A percentile compares a stretch with the other conserved stretches of the same genome.
These are phyloP conservation scores for Xylaria sp. DNA, from an alignment of 2,329 filamentous ascomycete genomes.

Conservation along the genomic window DNA sequence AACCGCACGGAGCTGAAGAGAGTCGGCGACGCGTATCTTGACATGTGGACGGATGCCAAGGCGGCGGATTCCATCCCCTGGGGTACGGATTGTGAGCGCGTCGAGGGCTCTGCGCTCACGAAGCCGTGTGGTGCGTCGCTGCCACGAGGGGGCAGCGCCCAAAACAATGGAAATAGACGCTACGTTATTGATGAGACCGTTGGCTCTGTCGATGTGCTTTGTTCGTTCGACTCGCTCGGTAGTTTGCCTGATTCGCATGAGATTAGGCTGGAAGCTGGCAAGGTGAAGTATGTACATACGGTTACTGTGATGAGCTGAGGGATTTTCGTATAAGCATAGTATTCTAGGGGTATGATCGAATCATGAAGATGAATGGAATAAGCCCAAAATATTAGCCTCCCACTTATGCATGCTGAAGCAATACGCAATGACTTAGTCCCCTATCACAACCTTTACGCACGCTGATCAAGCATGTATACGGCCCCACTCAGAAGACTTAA, in stretches of 20 bases:
- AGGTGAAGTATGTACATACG: constrained; percentile 54
- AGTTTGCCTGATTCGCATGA: constrained; percentile 52
- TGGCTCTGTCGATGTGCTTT: constrained; percentile 52
- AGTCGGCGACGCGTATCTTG: constrained; percentile 53
- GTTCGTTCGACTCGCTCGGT: constrained; percentile 51
- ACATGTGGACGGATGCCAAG: constrained; percentile 54
- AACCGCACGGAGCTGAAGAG: constrained; percentile 49
- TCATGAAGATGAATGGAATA: no score
- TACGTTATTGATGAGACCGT: constrained; percentile 54
- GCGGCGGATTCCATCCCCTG: constrained; percentile 51
- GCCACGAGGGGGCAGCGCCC: constrained; percentile 48
- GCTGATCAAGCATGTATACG: background rate
- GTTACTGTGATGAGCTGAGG: constrained; percentile 44
- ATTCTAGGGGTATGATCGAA: no score
- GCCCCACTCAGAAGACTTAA: background rate
- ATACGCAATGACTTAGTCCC: background rate
- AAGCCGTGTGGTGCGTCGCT: constrained; percentile 48
- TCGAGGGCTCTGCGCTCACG: constrained; percentile 51
- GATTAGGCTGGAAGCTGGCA: constrained; percentile 49
- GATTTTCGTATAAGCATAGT: background rate
- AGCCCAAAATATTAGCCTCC: background rate
- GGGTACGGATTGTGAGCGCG: constrained; percentile 52
- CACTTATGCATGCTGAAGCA: background rate
- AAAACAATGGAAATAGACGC: constrained; percentile 49
- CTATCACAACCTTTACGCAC: background rate